Evolutionary conservation across 139 green algal genomes (phyloP).

Genomic region (Coccomyxa sp.): DNA sequence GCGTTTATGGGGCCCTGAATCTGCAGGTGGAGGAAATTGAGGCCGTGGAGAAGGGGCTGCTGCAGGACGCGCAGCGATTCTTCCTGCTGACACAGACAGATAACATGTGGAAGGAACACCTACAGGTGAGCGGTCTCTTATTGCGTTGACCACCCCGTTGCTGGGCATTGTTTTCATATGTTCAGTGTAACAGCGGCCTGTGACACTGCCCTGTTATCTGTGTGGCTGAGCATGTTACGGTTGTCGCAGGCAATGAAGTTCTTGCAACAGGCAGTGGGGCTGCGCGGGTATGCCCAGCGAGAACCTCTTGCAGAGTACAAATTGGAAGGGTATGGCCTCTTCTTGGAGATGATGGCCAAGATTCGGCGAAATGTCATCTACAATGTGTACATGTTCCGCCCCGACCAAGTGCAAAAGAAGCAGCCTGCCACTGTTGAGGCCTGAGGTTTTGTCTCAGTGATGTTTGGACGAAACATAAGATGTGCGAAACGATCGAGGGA

Average conservation of each 20-base stretch:
- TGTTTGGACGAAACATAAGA: too few relatives aligned
- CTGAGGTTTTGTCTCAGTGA: too few relatives aligned
- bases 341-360: slow-evolving; percentile 81
- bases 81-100: slow-evolving; percentile 95
- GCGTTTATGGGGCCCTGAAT: too few relatives aligned
- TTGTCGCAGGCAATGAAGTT: slow-evolving; percentile 90
- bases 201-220: not conserved
- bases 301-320: slow-evolving; percentile 99
- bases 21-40: slow-evolving; percentile 62
- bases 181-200: too few relatives aligned
- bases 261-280: slow-evolving; percentile 65
- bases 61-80: slow-evolving; percentile 83
- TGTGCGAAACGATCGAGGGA: too few relatives aligned
- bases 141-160: too few relatives aligned
- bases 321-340: slow-evolving; percentile 92
- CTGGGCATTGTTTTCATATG: too few relatives aligned
- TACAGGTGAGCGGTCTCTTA: slow-evolving; percentile 44
- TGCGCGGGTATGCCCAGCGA: slow-evolving; percentile 58
- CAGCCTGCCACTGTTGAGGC: not conserved
- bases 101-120: slow-evolving; percentile 97
- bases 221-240: not conserved
- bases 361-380: slow-evolving; percentile 98
- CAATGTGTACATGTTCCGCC: slow-evolving; percentile 89
- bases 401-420: not conserved
- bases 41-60: slow-evolving; percentile 67